Conservation (phyloP, 495 filamentous ascomycete genomes). For the Podospora tetraspora region DNA sequence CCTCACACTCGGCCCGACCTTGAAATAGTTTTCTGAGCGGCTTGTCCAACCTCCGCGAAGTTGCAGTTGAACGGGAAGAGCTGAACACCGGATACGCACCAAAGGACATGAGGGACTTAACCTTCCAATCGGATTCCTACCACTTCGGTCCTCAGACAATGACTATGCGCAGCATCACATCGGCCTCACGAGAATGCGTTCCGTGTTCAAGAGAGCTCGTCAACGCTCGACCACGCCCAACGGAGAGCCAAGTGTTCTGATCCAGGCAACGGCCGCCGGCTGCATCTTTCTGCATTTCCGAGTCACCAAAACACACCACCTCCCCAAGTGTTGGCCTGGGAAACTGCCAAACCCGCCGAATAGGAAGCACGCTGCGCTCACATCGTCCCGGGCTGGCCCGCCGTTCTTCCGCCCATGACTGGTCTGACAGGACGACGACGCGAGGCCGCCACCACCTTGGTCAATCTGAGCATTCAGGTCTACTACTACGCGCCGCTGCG, state of each 20-base stretch:
- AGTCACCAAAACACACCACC: background rate
- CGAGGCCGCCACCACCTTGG: background rate
- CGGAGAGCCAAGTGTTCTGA: background rate
- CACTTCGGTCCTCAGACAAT: background rate
- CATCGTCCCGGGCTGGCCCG: background rate
- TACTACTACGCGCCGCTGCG: too few species aligned
- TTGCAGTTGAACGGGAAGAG: background rate
- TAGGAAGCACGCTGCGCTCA: background rate
- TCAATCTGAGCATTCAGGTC: background rate
- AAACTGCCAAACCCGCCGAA: background rate
- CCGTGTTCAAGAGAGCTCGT: background rate
- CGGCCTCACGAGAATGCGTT: background rate
- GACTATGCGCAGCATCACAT: background rate
- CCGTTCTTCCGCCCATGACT: background rate
- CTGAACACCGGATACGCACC: background rate
- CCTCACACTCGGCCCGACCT: background rate
- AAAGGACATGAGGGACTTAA: background rate
- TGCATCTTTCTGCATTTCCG: background rate
- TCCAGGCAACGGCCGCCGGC: background rate
- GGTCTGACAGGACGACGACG: background rate
- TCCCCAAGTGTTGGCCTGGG: background rate
- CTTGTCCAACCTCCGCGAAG: background rate
- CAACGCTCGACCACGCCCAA: background rate
- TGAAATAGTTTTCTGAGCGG: background rate
- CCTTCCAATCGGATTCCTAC: background rate